Evolutionary conservation across 805 yeast genomes (phyloP), one percentile per base, ranked within the genome.

Genomic region (Cyberlindnera xylosilytica): DNA sequence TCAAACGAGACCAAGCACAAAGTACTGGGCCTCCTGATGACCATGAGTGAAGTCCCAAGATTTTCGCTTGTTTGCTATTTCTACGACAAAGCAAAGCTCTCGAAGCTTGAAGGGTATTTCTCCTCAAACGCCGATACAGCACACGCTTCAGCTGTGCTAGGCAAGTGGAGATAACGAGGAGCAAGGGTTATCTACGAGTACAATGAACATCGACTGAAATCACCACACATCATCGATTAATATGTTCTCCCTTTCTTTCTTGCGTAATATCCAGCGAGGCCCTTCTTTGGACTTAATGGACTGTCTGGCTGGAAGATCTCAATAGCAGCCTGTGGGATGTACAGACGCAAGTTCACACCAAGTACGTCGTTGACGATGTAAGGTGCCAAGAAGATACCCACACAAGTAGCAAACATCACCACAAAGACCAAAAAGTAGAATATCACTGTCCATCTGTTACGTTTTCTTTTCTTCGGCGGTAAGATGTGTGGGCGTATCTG

Each of bases 401-500:
- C 54, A 36, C 70, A 62, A 1, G 63, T 7, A 0, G 56, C 26
- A 22, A 65, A 40, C 4, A 62, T 51, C 3, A 60, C 10, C 3
- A 70, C 22, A 47, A 73, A 76, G 2, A 74, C 39, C 4, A 70
- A 10, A 5, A 66, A 54, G 47, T 61, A 68, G 5, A 60, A 29
- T 4, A 54, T 49, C 28, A 74, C 65, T 1, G 62, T 56, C 5
- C 57, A 46, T 34, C 70, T 61, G 31, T 71, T 63, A 47, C 63
- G 65, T 39, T 70, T 57, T 47, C 67, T 66, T 42, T 74, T 70
- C 44, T 62, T 70, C 16, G 68, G 61, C 2, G 77, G 64, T 6
- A 74, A 61, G 2, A 75, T 63, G 19, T 69, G 69, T 4, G 76
- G 72, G 8, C 77, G 64, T 2, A 77, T 56, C 51, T 77, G 81